Conservation (phyloP, 2,329 filamentous ascomycete genomes). For the Clonostachys solani region DNA sequence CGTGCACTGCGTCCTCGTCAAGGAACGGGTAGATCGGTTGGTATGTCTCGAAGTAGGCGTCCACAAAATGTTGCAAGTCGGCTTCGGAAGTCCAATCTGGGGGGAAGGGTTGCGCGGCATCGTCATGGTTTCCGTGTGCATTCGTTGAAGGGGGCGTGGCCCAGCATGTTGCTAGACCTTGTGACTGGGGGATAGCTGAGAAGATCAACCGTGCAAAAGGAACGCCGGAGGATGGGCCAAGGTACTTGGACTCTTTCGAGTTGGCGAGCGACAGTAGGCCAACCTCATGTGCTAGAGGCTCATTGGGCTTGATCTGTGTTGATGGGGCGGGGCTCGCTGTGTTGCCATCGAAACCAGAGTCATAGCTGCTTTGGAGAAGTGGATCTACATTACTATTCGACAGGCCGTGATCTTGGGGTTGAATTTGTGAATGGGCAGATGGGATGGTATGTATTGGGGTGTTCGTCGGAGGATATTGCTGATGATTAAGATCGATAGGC, state of each 20-base stretch:
- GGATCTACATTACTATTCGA: background rate
- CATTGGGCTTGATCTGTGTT: background rate
- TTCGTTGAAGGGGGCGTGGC: background rate
- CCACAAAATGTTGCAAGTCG: slow-evolving; percentile 8
- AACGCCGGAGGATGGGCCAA: slow-evolving; percentile 8
- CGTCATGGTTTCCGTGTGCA: too few relatives aligned
- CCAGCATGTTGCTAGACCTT: slow-evolving; percentile 6
- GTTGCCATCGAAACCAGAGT: background rate
- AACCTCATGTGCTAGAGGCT: slow-evolving; percentile 6
- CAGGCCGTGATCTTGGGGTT: background rate
- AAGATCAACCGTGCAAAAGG: slow-evolving; percentile 8
- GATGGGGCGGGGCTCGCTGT: background rate
- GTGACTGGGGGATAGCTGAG: slow-evolving; percentile 8
- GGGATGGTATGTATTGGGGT: background rate
- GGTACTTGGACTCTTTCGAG: slow-evolving; percentile 8
- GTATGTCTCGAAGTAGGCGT: slow-evolving; percentile 9
- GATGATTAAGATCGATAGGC: background rate
- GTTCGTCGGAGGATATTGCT: background rate
- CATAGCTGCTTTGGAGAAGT: background rate
- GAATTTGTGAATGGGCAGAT: too few relatives aligned
- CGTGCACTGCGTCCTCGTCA: slow-evolving; percentile 5
- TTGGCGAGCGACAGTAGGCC: slow-evolving; percentile 8
- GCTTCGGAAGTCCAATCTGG: background rate
- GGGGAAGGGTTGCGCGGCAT: background rate
- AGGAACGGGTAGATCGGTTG: slow-evolving; percentile 8